A percentile compares a stretch with the other conserved stretches of the same genome.
Evolutionary conservation across 2,329 filamentous ascomycete species (phyloP).

Genomic region (Aspergillus felis): DNA sequence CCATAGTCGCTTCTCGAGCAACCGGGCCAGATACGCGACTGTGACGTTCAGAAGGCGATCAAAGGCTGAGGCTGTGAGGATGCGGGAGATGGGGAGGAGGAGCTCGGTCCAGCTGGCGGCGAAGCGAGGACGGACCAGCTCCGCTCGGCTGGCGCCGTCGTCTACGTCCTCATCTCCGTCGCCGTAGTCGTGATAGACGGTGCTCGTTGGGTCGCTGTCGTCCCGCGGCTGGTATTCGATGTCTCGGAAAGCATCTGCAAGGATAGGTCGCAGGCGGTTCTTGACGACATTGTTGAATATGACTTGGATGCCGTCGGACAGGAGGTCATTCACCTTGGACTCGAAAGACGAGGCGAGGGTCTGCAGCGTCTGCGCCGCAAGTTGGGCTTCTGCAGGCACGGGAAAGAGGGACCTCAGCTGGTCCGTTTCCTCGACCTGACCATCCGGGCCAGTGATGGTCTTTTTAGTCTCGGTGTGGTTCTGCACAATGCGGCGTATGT

Average conservation of each 20-base stretch:
- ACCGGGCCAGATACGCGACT: conserved; percentile 67
- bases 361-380: conserved; percentile 65
- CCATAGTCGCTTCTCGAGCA: conserved; percentile 85
- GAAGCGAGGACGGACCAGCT: conserved; percentile 74
- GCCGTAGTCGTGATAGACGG: conserved; percentile 42
- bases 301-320: conserved; percentile 78
- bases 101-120: conserved; percentile 81
- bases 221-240: conserved; percentile 74
- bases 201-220: conserved; percentile 36
- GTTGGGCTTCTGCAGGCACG: conserved; percentile 68
- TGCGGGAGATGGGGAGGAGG: conserved; percentile 75
- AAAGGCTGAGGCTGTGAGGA: conserved; percentile 76
- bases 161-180: conserved; percentile 38
- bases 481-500: conserved; percentile 79
- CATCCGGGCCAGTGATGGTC: conserved; percentile 11
- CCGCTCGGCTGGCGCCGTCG: conserved; percentile 44
- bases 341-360: conserved; percentile 69
- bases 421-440: conserved; percentile 21
- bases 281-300: conserved; percentile 86
- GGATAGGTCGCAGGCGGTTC: conserved; percentile 74
- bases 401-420: conserved; percentile 67
- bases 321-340: conserved; percentile 73
- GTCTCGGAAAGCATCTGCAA: conserved; percentile 87
- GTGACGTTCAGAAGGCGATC: conserved; percentile 71
- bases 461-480: conserved; percentile 53